Conservation (phyloP, 2,329 filamentous ascomycete species). For the Polychaeton citri region DNA sequence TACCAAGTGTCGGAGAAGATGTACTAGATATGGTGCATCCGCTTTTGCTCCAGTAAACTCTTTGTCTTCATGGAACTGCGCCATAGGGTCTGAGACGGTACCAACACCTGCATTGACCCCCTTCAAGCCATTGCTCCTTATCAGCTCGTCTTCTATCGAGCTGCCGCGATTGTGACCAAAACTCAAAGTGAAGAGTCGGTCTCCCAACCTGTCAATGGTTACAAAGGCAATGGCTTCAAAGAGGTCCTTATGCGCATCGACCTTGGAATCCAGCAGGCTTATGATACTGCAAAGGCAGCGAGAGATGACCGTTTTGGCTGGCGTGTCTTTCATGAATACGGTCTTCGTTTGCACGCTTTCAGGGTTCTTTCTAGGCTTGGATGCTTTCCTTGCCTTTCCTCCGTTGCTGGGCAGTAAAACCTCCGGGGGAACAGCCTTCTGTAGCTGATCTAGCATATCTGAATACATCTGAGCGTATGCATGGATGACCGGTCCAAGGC, state of each 20-base stretch:
- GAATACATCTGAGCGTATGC: slow-evolving; percentile 25
- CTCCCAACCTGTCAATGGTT: slow-evolving; percentile 26
- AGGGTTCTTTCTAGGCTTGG: slow-evolving; percentile 8
- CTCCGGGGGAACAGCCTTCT: slow-evolving; percentile 10
- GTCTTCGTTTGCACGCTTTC: no score
- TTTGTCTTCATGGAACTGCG: slow-evolving; percentile 3
- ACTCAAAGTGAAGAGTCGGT: slow-evolving; percentile 24
- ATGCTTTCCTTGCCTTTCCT: no score
- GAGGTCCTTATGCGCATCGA: slow-evolving; percentile 23
- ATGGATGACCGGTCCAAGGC: slow-evolving; percentile 14
- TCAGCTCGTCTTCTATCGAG: slow-evolving; percentile 14
- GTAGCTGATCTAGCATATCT: slow-evolving; percentile 19
- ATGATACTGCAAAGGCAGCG: slow-evolving; percentile 25
- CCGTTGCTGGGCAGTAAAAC: no score
- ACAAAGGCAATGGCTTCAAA: slow-evolving; percentile 32
- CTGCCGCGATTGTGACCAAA: slow-evolving; percentile 20
- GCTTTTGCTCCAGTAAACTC: slow-evolving; percentile 14
- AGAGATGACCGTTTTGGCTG: slow-evolving; percentile 12
- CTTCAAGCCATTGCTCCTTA: slow-evolving; percentile 2
- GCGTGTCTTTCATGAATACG: no score
- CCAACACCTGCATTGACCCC: not conserved
- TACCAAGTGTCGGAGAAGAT: slow-evolving; percentile 27
- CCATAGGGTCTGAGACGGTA: slow-evolving; percentile 7
- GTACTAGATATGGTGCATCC: slow-evolving; percentile 29
- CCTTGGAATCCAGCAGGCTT: slow-evolving; percentile 22